These are phyloP conservation scores for Musa itinerans DNA, from an alignment of 176 grass and related monocot genomes.

Conservation along the genomic window DNA sequence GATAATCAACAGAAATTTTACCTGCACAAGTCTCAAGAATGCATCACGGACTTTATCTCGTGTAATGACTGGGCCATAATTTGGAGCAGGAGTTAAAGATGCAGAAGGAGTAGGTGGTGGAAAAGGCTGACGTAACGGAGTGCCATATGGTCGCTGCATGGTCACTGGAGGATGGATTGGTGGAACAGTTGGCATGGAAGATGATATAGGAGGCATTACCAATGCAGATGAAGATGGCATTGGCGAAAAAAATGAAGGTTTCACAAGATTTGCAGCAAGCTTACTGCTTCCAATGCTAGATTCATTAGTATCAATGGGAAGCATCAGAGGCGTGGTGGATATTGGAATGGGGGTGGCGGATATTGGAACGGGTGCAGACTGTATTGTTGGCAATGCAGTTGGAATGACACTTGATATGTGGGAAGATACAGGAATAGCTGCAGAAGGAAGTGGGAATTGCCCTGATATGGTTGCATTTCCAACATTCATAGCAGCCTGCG, in stretches of 20 bases:
- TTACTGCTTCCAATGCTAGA: conserved; percentile 15
- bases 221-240: conserved; percentile 21
- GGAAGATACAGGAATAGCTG: conserved; percentile 22
- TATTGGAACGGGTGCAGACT: conserved; percentile 16
- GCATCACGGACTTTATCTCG: conserved; percentile 39
- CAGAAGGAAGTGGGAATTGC: conserved; percentile 15
- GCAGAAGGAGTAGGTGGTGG: conserved; percentile 26
- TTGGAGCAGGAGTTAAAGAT: conserved; percentile 25
- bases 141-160: conserved; percentile 25
- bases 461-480: conserved; percentile 20
- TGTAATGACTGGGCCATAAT: conserved; percentile 24
- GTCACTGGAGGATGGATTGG: conserved; percentile 36
- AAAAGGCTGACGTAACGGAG: conserved; percentile 35
- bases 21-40: conserved; percentile 45
- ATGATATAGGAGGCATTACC: conserved; percentile 18
- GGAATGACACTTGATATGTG: conserved; percentile 20
- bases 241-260: conserved; percentile 28
- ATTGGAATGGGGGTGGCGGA: conserved; percentile 27
- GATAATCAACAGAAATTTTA: conserved; percentile 12
- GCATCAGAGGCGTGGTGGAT: conserved; percentile 22
- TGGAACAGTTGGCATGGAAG: conserved; percentile 24
- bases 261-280: conserved; percentile 15
- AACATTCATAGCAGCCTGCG: conserved; percentile 29
- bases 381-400: conserved; percentile 20
- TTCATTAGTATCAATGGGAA: conserved; percentile 25